These are phyloP conservation scores for Chenopodium quinoa DNA, from an alignment of 148 eudicot genomes.

Conservation along the genomic window DNA sequence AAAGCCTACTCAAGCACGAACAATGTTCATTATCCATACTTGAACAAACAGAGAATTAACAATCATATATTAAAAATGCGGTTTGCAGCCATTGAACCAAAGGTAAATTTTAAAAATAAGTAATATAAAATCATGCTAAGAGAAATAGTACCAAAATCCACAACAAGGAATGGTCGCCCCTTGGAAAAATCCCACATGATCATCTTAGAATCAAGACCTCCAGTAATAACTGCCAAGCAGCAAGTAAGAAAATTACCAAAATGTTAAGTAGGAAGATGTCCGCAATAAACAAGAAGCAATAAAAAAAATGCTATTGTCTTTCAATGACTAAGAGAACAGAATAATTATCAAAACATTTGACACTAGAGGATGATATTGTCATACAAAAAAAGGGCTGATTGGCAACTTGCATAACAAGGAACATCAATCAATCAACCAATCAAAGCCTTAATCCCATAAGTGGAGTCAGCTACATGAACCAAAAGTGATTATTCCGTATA, in stretches of 20 bases:
- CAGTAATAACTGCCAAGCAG: conserved; percentile 68
- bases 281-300: conserved; percentile 2
- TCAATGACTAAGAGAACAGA: neutral
- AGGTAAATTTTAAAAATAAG: neutral
- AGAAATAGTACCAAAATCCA: conserved; percentile 72
- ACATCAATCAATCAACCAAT: neutral
- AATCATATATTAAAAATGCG: neutral
- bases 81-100: neutral
- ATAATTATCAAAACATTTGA: neutral
- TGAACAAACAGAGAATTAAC: neutral
- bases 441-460: no score
- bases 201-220: conserved; percentile 97
- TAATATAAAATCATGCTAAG: neutral
- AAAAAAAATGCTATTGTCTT: neutral
- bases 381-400: neutral
- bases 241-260: conserved; percentile 5
- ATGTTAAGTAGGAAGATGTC: neutral
- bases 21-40: neutral
- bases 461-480: no score
- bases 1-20: neutral
- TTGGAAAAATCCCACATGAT: conserved; percentile 97
- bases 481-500: no score
- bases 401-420: neutral
- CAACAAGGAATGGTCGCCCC: conserved; percentile 62
- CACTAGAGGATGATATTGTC: neutral